Conservation (phyloP, 176 grass and related monocot species). For the Pontederia paniculata region DNA sequence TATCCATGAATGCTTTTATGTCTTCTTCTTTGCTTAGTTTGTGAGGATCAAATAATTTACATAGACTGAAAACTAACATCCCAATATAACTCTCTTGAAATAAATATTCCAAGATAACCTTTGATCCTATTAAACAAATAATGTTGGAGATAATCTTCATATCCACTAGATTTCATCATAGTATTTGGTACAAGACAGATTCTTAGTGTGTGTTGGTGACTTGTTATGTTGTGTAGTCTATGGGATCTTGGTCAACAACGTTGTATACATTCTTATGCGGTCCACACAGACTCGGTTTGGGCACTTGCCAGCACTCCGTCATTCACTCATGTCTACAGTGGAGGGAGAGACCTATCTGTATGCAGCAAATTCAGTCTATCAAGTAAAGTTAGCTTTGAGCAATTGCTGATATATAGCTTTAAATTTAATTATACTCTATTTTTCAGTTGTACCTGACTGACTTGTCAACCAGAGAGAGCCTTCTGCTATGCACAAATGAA, state of each 20-base stretch:
- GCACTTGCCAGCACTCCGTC: constrained; percentile 72
- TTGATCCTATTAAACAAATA: no score
- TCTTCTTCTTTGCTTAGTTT: no score
- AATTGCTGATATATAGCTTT: constrained; percentile 18
- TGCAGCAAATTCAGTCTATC: constrained; percentile 22
- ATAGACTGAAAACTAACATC: no score
- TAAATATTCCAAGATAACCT: no score
- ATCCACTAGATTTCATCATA: no score
- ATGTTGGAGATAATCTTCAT: no score
- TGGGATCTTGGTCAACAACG: constrained; percentile 99
- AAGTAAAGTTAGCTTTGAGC: not conserved
- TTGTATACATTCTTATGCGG: constrained; percentile 95
- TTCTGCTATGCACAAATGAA: constrained; percentile 78
- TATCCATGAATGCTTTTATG: no score
- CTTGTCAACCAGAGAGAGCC: constrained; percentile 74
- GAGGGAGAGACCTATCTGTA: constrained; percentile 93
- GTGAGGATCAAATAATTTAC: no score
- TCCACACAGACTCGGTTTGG: constrained; percentile 97
- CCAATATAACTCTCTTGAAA: no score
- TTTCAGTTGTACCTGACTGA: constrained; percentile 86
- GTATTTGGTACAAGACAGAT: no score
- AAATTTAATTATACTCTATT: constrained; percentile 1
- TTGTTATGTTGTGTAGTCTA: constrained; percentile 42
- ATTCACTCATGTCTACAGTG: constrained; percentile 94
- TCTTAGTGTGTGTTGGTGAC: not conserved